Evolutionary conservation across 306 rosid genomes (phyloP), one percentile per base, ranked within the genome.

Genomic region (Cucumis cinereus): DNA sequence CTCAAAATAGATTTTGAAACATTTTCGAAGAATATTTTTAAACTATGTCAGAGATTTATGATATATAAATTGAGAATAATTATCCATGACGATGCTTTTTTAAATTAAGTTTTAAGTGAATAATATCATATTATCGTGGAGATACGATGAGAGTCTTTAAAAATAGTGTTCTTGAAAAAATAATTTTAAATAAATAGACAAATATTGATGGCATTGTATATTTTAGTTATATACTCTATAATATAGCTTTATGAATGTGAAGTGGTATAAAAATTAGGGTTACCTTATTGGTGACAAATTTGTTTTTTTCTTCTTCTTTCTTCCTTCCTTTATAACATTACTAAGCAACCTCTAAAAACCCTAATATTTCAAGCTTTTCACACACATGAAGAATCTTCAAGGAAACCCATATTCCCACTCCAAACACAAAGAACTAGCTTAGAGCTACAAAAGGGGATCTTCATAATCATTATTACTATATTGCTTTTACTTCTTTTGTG

Each of bases 311-410:
- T 45, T 45, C 16, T 63, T 35, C 8, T 62, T 45, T 2, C 35
- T 2, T 45, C 1, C 23, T 35, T 49, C 17, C 71, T 64, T 64
- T 19, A 35, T 64, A n/a, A 64, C 71, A 64, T 64, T 64, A 36
- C 2, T 64, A 64, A 64, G 71, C 71, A 64, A 64, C 28, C 71
- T 35, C 35, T 30, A 30, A 30, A 50, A 50, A 35, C 41, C 26
- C 43, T 64, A 35, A 64, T 36, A 64, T 64, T 64, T 64, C 49
- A 64, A 64, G 26, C 71, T 64, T 64, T 64, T 64, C 71, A 64
- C 71, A 64, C 71, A 36, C 71, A 64, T 35, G 49, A 64, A 36
- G 50, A 64, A 64, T 35, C 49, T 64, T 64, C 50, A 19, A 36
- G 26, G 49, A 63, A 63, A 63, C 71, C 70, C 71, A 36, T 10